Base-by-base conservation (phyloP, 208 protist species). In the Leptomonas seymouri region DNA sequence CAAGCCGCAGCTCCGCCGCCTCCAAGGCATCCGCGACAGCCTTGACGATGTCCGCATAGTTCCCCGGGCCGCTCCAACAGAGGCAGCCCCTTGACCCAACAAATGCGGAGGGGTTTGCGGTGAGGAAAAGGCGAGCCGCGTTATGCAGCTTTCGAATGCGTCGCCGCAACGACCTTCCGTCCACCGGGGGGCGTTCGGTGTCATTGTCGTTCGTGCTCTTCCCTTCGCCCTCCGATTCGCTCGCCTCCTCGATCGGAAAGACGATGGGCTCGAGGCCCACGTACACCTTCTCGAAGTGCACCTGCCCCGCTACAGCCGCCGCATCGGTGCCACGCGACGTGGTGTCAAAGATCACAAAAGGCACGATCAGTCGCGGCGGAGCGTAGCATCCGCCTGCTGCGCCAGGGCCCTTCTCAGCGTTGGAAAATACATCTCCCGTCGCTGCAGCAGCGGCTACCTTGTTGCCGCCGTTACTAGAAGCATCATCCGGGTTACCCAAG, bases 211-310 rank as follows among this genome's bases (percentile, higher is more conserved):
- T 39, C 25, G 87, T 68, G 44, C 75, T 76, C 42, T 69, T 80
- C n/a, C 65, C 73, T 30, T 68, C 62, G 51, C 82, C 56, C 41
- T 71, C 55, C 64, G 82, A 82, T 34, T 71, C 67, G 2, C 73
- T 73, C n/a, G 82, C 36, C n/a, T 65, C 36, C n/a, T 65, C 65
- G 16, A 83, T 54, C 11, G 76, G 72, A 28, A 79, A 75, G 1
- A 61, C 69, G 28, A 95, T 30, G 30, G 78, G 81, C 18, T 91
- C 84, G 51, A 89, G 76, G 45, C 36, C 71, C 25, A 87, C 82
- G 48, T 76, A 76, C n/a, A 81, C 67, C 11, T 50, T 68, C 5
- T 69, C 68, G 28, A 76, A 76, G 41, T 59, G 64, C 36, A 76
- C 57, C 41, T 64, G 27, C 18, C 58, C 55, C 60, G 79, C 34